A percentile compares a stretch with the other conserved stretches of the same genome.
phyloP scores from a whole-genome alignment of 1,284 basidiomycete species.

The Singerocomus inundabilis region DNA sequence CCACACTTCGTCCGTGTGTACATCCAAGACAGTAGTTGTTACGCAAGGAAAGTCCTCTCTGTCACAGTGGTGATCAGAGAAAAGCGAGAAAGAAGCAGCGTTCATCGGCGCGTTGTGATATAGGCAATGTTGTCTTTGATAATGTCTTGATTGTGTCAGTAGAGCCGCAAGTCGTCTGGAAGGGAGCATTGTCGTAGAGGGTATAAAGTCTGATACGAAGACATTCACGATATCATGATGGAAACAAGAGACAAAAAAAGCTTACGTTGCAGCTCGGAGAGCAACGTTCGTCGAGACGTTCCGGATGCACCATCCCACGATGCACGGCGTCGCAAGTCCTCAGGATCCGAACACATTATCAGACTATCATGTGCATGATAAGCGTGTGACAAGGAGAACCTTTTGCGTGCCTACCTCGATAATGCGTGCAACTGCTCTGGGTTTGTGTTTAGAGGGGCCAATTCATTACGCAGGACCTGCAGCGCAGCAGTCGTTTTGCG shows the following conservation, averaged over 20 bases:
- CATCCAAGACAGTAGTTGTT: slow-evolving; percentile 81
- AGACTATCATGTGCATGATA: slow-evolving; percentile 47
- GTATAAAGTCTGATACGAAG: slow-evolving; percentile 26
- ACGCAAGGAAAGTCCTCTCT: slow-evolving; percentile 80
- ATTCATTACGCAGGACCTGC: slow-evolving; percentile 81
- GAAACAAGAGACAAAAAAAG: slow-evolving; percentile 7
- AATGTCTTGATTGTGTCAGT: slow-evolving; percentile 76
- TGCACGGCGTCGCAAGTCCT: slow-evolving; percentile 80
- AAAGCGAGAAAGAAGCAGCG: slow-evolving; percentile 71
- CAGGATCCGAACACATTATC: slow-evolving; percentile 85
- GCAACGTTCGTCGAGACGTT: slow-evolving; percentile 72
- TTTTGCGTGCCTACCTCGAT: slow-evolving; percentile 62
- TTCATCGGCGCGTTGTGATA: slow-evolving; percentile 74
- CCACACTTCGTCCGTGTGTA: slow-evolving; percentile 95
- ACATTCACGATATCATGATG: not conserved
- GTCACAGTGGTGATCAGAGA: slow-evolving; percentile 83
- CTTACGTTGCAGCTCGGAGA: slow-evolving; percentile 83
- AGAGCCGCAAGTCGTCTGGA: slow-evolving; percentile 83
- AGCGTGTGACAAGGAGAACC: slow-evolving; percentile 8
- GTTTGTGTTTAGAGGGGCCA: slow-evolving; percentile 78
- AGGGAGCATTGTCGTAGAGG: slow-evolving; percentile 90
- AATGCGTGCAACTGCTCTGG: slow-evolving; percentile 78
- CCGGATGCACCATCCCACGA: slow-evolving; percentile 89
- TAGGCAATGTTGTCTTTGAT: slow-evolving; percentile 62
- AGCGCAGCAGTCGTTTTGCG: slow-evolving; percentile 82